These are phyloP conservation scores for Viola pubescens DNA, from an alignment of 441 rosid genomes.

Conservation along the genomic window DNA sequence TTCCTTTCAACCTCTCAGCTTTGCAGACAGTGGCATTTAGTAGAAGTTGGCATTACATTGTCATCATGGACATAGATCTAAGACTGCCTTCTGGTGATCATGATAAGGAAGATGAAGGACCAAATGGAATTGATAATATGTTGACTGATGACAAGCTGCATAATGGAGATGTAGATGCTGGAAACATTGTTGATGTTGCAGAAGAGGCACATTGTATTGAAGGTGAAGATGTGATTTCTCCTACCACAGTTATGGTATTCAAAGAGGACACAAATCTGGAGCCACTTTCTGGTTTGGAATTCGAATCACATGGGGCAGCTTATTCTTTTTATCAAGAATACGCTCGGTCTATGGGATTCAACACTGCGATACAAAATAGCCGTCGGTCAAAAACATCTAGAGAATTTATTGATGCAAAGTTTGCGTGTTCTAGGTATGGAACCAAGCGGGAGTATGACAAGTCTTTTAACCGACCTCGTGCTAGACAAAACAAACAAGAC, in stretches of 20 bases:
- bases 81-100: conserved; percentile 78
- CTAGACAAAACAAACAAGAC: conserved; percentile 71
- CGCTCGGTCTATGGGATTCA: conserved; percentile 72
- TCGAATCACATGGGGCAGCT: conserved; percentile 75
- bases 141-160: conserved; percentile 46
- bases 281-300: conserved; percentile 83
- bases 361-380: conserved; percentile 82
- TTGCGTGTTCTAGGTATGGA: conserved; percentile 89
- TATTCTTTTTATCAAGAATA: conserved; percentile 83
- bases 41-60: background rate
- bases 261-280: conserved; percentile 60
- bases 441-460: conserved; percentile 79
- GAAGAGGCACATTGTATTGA: conserved; percentile 38
- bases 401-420: conserved; percentile 84
- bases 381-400: conserved; percentile 77
- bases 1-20: conserved; percentile 20
- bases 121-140: conserved; percentile 46
- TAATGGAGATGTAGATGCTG: conserved; percentile 39
- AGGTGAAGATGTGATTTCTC: conserved; percentile 33
- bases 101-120: conserved; percentile 47
- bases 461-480: conserved; percentile 61
- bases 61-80: conserved; percentile 71
- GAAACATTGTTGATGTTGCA: conserved; percentile 37
- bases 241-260: conserved; percentile 32
- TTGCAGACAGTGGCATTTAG: conserved; percentile 8